Percentiles rank a stretch among this genome's conserved stretches.
phyloP scores from a whole-genome alignment of 2,329 filamentous ascomycete species.

The Clonostachys sp. region DNA sequence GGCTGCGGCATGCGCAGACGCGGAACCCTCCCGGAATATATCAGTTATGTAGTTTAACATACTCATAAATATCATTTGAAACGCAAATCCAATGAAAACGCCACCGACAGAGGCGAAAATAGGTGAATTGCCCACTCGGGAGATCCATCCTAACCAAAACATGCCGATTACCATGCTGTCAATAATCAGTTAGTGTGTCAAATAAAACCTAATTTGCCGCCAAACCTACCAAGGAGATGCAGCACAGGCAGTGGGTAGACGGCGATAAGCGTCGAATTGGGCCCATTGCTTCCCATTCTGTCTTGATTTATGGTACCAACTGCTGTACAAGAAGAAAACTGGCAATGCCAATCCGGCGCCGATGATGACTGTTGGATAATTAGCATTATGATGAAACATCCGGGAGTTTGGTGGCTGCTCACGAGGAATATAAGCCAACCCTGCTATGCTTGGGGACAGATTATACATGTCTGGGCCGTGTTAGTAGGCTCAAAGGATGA shows the following conservation, averaged over 20 bases:
- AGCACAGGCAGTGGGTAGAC: neutral
- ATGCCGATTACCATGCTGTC: constrained; percentile 44
- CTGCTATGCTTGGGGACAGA: neutral
- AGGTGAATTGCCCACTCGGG: constrained; percentile 23
- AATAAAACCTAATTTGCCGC: neutral
- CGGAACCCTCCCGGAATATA: constrained; percentile 20
- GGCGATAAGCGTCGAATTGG: neutral
- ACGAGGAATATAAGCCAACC: neutral
- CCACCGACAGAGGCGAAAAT: constrained; percentile 30
- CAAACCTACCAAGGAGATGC: neutral
- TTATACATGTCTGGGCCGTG: neutral
- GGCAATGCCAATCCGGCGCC: neutral
- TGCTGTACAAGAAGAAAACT: neutral
- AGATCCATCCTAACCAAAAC: constrained; percentile 57
- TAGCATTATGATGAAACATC: neutral
- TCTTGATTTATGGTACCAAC: neutral
- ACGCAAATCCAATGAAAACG: constrained; percentile 34
- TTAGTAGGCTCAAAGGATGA: neutral
- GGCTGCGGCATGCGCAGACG: constrained; percentile 23
- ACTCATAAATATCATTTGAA: constrained; percentile 23
- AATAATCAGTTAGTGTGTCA: neutral
- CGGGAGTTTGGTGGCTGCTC: neutral
- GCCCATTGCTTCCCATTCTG: neutral
- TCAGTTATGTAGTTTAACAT: constrained; percentile 26
- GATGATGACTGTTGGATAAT: neutral